Percentiles rank a stretch among this genome's conserved stretches.
Conservation (phyloP, 225 moss, liverwort and hornwort genomes). For the Antitrichia curtipendula region DNA sequence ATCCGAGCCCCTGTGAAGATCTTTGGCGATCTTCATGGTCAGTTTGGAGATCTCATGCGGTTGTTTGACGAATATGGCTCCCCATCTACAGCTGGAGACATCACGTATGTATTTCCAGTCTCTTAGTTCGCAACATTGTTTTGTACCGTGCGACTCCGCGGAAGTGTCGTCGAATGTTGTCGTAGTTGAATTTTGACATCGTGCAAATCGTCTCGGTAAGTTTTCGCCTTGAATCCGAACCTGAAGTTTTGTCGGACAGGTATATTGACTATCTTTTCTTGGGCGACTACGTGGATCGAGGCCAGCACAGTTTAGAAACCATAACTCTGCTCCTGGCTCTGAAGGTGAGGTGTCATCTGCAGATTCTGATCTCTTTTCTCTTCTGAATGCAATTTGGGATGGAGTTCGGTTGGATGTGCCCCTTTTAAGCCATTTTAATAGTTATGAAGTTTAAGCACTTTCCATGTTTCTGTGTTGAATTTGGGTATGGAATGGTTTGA, state of each 20-base stretch:
- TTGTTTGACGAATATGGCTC: conserved; percentile 67
- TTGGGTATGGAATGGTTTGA: neutral
- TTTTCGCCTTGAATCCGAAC: neutral
- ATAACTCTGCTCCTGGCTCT: conserved; percentile 75
- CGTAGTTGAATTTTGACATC: neutral
- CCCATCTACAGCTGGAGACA: conserved; percentile 61
- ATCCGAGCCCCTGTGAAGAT: conserved; percentile 64
- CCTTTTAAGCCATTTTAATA: neutral
- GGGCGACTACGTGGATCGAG: conserved; percentile 97
- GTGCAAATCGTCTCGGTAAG: neutral
- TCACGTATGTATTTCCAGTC: conserved; percentile 24
- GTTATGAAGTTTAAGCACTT: neutral
- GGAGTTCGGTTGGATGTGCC: neutral
- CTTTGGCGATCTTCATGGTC: conserved; percentile 59
- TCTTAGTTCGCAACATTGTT: neutral
- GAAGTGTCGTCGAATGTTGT: neutral
- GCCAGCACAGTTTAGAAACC: conserved; percentile 93
- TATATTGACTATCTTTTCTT: conserved; percentile 96
- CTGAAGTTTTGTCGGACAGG: neutral
- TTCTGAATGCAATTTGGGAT: neutral
- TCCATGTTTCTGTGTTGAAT: neutral
- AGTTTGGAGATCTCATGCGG: conserved; percentile 64
- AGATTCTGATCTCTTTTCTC: neutral
- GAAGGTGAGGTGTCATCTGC: conserved; percentile 39
- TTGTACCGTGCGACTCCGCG: neutral